phyloP scores from a whole-genome alignment of 2,329 filamentous ascomycete species.

The Monosporascus sp. region DNA sequence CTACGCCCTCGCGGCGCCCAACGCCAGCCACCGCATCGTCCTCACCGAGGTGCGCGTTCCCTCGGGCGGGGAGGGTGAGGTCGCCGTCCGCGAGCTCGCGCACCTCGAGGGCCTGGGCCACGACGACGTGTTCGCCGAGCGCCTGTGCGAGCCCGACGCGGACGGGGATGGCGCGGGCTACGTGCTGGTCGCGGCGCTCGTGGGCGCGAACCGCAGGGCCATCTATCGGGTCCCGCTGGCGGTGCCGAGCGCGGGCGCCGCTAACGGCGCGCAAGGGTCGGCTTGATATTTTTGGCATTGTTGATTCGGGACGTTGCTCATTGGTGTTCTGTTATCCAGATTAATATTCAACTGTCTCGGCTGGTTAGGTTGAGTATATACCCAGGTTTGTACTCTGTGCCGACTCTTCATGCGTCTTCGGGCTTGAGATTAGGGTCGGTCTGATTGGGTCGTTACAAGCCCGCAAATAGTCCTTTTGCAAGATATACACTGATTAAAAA shows the following conservation, averaged over 20 bases:
- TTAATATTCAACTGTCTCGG: too few relatives aligned
- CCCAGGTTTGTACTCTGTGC: too few relatives aligned
- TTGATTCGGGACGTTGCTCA: too few relatives aligned
- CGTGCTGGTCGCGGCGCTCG: slow-evolving; percentile 18
- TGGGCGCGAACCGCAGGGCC: slow-evolving; percentile 13
- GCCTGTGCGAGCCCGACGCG: slow-evolving; percentile 1
- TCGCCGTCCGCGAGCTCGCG: slow-evolving; percentile 7
- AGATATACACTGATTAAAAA: too few relatives aligned
- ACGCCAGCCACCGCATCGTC: slow-evolving; percentile 4
- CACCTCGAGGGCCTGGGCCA: slow-evolving; percentile 11
- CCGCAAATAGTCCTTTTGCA: too few relatives aligned
- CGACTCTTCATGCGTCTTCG: too few relatives aligned
- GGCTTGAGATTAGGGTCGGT: too few relatives aligned
- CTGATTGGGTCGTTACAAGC: too few relatives aligned
- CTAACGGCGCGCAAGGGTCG: too few relatives aligned
- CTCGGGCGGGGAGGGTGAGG: background rate
- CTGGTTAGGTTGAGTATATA: too few relatives aligned
- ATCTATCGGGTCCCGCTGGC: slow-evolving; percentile 12
- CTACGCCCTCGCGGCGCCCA: slow-evolving; percentile 15
- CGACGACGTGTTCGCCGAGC: slow-evolving; percentile 13
- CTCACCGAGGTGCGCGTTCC: slow-evolving; percentile 18
- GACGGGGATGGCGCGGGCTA: slow-evolving; percentile 4
- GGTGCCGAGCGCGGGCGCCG: background rate
- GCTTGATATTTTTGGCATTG: too few relatives aligned
- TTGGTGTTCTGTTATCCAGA: too few relatives aligned